Evolutionary conservation across 192 early-diverging fungal species (phyloP).

Genomic region (Dissophora globulifera): DNA sequence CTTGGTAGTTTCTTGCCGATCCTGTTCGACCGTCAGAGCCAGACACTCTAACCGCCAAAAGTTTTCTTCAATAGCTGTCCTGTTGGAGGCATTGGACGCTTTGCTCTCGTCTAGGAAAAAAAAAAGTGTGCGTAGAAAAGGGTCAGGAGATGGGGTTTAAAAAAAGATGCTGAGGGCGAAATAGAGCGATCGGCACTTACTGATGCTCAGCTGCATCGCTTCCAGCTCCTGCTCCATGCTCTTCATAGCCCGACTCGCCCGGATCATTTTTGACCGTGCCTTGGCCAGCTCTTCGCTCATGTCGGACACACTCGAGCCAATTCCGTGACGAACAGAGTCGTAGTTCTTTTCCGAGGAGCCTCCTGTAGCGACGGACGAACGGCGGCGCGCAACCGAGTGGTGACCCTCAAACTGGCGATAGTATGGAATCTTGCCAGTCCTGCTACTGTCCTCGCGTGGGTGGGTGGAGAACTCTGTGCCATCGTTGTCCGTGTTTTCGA

Average conservation of each 20-base stretch:
- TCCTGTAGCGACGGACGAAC: slow-evolving; percentile 15
- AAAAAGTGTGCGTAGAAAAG: too few species aligned
- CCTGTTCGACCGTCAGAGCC: slow-evolving; percentile 38
- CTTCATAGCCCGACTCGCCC: slow-evolving; percentile 47
- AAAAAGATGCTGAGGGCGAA: background rate
- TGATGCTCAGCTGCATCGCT: slow-evolving; percentile 36
- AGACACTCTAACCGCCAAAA: slow-evolving; percentile 48
- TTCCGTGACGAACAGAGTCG: slow-evolving; percentile 40
- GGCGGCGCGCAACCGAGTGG: slow-evolving; percentile 29
- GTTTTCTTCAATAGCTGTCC: slow-evolving; percentile 49
- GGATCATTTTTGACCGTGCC: slow-evolving; percentile 30
- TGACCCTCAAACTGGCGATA: slow-evolving; percentile 43
- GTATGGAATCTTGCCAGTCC: slow-evolving; percentile 3
- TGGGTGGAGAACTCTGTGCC: too few species aligned
- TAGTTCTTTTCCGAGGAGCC: slow-evolving; percentile 19
- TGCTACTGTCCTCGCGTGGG: slow-evolving; percentile 5
- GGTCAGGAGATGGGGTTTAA: background rate
- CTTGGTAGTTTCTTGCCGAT: slow-evolving; percentile 31
- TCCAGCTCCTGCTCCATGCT: slow-evolving; percentile 47
- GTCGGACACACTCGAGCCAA: slow-evolving; percentile 32
- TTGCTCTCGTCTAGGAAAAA: slow-evolving; percentile 40
- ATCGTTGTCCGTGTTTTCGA: background rate
- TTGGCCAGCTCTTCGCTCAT: slow-evolving; percentile 45
- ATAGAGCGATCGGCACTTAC: slow-evolving; percentile 4
- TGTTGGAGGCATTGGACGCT: slow-evolving; percentile 26